These are phyloP conservation scores for Blastobotrys niveus DNA, from an alignment of 1,139 yeast species.

Conservation along the genomic window DNA sequence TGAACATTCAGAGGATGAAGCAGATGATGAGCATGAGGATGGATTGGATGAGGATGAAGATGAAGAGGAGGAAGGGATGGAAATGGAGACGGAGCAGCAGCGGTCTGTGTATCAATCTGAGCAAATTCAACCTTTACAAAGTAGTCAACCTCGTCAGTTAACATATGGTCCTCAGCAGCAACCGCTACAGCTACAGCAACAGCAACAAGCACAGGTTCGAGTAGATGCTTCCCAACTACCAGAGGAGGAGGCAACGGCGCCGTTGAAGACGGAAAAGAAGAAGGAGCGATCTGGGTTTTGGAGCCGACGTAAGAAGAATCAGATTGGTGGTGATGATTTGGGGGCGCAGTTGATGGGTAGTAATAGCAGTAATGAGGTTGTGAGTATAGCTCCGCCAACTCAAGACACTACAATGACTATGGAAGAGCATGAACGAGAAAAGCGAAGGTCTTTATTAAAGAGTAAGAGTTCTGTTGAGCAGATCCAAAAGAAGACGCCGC, in stretches of 20 bases:
- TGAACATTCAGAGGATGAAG: conserved; percentile 26
- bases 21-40: conserved; percentile 23
- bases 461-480: conserved; percentile 31
- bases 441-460: conserved; percentile 25
- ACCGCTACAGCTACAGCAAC: conserved; percentile 4
- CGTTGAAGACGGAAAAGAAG: conserved; percentile 6
- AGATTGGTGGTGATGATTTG: conserved; percentile 17
- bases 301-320: conserved; percentile 7
- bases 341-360: conserved; percentile 20
- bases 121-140: neutral
- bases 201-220: neutral
- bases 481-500: conserved; percentile 12
- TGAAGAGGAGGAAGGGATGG: conserved; percentile 4
- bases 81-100: conserved; percentile 5
- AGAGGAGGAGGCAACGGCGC: neutral
- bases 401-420: neutral
- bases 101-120: conserved; percentile 1
- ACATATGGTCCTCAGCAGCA: neutral
- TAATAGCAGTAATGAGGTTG: neutral
- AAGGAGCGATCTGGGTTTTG: conserved; percentile 7
- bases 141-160: neutral
- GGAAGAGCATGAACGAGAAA: conserved; percentile 10
- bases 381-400: neutral
- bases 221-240: no score
- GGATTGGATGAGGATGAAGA: conserved; percentile 25